These are phyloP conservation scores for Claviceps monticola DNA, from an alignment of 2,329 filamentous ascomycete genomes.

Conservation along the genomic window DNA sequence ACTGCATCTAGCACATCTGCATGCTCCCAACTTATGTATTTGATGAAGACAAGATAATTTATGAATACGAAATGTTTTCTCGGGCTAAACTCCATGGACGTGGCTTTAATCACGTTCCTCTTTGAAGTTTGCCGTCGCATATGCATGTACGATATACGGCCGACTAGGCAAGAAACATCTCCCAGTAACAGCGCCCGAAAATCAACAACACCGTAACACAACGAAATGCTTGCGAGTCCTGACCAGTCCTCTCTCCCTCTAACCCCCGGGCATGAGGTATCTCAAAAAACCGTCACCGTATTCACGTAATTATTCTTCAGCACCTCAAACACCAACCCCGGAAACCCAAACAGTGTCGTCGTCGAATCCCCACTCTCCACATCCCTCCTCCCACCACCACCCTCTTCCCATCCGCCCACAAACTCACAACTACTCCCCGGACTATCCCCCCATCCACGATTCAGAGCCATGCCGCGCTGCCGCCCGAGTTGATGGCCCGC, in stretches of 20 bases:
- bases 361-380: conserved; percentile 44
- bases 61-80: too few relatives aligned
- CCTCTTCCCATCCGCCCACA: conserved; percentile 76
- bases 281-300: conserved; percentile 74
- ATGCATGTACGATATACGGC: too few relatives aligned
- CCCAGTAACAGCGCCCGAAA: too few relatives aligned
- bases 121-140: too few relatives aligned
- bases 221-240: too few relatives aligned
- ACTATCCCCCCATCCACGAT: conserved; percentile 82
- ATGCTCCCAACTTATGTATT: too few relatives aligned
- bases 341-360: conserved; percentile 85
- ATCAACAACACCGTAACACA: too few relatives aligned
- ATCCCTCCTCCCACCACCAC: conserved; percentile 35
- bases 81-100: too few relatives aligned
- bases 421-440: conserved; percentile 82
- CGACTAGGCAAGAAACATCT: too few relatives aligned
- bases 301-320: conserved; percentile 84
- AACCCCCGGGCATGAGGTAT: not conserved
- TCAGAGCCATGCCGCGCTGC: conserved; percentile 71
- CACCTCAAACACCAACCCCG: conserved; percentile 89
- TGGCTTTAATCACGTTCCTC: too few relatives aligned
- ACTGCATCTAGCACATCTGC: too few relatives aligned
- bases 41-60: too few relatives aligned
- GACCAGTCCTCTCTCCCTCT: not conserved
- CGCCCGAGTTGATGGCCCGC: conserved; percentile 35